Base-by-base conservation (phyloP, 306 rosid genomes). In the Begonia peltatifolia region DNA sequence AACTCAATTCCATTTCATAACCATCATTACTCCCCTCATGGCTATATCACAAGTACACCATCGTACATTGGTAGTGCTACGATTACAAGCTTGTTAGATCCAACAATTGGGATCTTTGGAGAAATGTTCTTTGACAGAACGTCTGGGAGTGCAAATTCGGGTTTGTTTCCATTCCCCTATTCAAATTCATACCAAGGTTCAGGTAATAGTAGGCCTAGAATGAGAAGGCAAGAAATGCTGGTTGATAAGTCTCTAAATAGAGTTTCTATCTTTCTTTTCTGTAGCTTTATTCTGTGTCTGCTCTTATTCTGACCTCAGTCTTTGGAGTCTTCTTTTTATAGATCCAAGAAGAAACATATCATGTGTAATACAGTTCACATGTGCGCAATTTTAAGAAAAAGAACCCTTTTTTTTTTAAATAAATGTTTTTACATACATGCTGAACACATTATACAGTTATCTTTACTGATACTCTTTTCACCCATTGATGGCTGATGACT, bases 151-250 rank as follows among this genome's bases (percentile, higher is more conserved):
- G 68, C 84, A 0, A 74, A 71, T 52, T 15, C 79, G 47, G 75
- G 55, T 56, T 35, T 68, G 57, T 77, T 73, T 63, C 12, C 80
- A 9, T 43, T 56, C 60, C 74, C 71, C 15, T 54, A 63, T n/a
- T 4, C 50, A 47, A 56, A 52, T 55, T 38, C 70, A 2, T 68
- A 79, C 74, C 67, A 69, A 36, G 63, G 54, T 1, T 60, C 18
- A 17, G 73, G 70, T 48, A 61, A 47, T 64, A 49, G 73, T 57
- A 80, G 71, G 56, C 80, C 68, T 23, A 70, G 95, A 71, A 64
- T 87, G 75, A 77, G 86, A 68, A 77, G 89, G 73, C 95, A 75
- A 61, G 95, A 87, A 62, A 61, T 80, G 74, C 76, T 69, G 60
- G 59, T 83, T 41, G 84, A 77, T 55, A 83, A 74, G 71, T 83